phyloP scores from a whole-genome alignment of 2,329 filamentous ascomycete species.

The Lachnellula subtilissima region DNA sequence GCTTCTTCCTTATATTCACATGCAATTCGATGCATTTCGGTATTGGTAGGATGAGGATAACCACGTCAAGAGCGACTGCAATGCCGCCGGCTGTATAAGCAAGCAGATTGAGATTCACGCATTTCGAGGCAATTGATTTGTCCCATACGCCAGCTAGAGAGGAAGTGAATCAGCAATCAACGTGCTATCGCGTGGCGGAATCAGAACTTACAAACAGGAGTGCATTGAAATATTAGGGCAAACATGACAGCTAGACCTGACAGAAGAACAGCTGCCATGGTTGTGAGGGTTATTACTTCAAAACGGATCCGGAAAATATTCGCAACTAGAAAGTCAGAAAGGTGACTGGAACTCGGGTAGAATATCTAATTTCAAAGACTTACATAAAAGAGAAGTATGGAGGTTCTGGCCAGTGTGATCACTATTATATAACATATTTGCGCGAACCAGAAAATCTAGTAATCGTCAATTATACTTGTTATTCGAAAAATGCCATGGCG shows the following conservation, averaged over 20 bases:
- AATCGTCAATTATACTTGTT: background rate
- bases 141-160: slow-evolving; percentile 14
- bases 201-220: slow-evolving; percentile 12
- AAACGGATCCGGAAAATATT: slow-evolving; percentile 12
- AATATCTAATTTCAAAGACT: background rate
- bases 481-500: background rate
- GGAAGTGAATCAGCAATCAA: background rate
- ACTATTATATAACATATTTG: slow-evolving; percentile 13
- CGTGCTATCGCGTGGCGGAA: background rate
- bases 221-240: slow-evolving; percentile 19
- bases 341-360: background rate
- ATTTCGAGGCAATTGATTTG: slow-evolving; percentile 33
- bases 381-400: slow-evolving; percentile 19
- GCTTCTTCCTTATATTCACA: slow-evolving; percentile 59
- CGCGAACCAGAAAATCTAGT: slow-evolving; percentile 12
- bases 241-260: slow-evolving; percentile 11
- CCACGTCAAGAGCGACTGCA: slow-evolving; percentile 64
- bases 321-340: slow-evolving; percentile 11
- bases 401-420: slow-evolving; percentile 13
- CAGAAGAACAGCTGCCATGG: slow-evolving; percentile 1
- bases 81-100: slow-evolving; percentile 63
- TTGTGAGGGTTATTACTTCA: background rate
- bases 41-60: slow-evolving; percentile 60
- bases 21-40: slow-evolving; percentile 58
- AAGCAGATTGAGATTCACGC: slow-evolving; percentile 58